Percentiles rank a stretch among this genome's conserved stretches.
phyloP scores from a whole-genome alignment of 371 early-diverging fungal genomes.

The Chytridiales sp. region DNA sequence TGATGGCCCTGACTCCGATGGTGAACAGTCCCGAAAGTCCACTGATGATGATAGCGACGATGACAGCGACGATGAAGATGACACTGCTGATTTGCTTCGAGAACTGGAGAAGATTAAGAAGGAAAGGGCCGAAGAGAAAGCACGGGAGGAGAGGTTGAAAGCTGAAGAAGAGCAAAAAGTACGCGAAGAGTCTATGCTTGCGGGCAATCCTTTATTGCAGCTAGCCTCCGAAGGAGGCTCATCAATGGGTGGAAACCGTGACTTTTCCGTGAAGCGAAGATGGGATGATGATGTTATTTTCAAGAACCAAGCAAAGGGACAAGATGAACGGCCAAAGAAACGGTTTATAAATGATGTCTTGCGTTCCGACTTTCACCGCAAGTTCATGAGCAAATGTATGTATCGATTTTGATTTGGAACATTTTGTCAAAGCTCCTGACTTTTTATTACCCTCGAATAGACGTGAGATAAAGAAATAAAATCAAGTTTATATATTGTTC shows the following conservation, averaged over 20 bases:
- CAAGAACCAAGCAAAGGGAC: slow-evolving; percentile 89
- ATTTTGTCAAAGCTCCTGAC: no score
- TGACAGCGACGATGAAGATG: slow-evolving; percentile 87
- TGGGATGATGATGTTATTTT: slow-evolving; percentile 98
- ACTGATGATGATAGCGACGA: slow-evolving; percentile 48
- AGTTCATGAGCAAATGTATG: slow-evolving; percentile 84
- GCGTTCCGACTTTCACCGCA: slow-evolving; percentile 92
- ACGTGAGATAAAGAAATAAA: no score
- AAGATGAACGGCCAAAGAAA: slow-evolving; percentile 83
- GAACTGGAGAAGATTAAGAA: slow-evolving; percentile 93
- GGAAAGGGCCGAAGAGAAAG: slow-evolving; percentile 91
- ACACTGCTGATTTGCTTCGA: slow-evolving; percentile 82
- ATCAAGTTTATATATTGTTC: no score
- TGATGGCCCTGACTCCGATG: slow-evolving; percentile 46
- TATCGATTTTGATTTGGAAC: not conserved
- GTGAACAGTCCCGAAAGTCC: no score
- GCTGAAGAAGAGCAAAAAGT: slow-evolving; percentile 62
- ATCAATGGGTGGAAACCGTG: slow-evolving; percentile 44
- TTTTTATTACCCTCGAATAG: no score
- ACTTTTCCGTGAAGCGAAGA: slow-evolving; percentile 86
- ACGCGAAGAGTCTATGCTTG: slow-evolving; percentile 55
- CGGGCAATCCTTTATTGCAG: slow-evolving; percentile 83
- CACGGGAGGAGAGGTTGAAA: slow-evolving; percentile 67
- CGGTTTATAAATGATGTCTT: slow-evolving; percentile 95
- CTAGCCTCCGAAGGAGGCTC: slow-evolving; percentile 1